These are phyloP conservation scores for Paralagenidium karlingii DNA, from an alignment of 352 stramenopile species.

Conservation along the genomic window DNA sequence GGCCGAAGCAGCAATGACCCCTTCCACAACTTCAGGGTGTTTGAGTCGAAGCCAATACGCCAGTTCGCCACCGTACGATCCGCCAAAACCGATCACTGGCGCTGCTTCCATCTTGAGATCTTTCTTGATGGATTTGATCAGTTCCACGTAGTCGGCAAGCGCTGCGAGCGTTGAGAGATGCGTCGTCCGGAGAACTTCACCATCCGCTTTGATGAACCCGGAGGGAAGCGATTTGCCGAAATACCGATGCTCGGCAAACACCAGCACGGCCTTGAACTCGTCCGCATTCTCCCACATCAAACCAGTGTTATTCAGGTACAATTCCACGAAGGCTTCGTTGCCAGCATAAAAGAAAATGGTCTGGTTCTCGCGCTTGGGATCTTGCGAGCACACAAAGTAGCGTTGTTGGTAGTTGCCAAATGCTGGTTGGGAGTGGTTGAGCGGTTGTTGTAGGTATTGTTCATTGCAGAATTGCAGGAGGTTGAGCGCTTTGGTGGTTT, in stretches of 20 bases:
- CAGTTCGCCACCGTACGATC: constrained; percentile 70
- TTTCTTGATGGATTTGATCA: constrained; percentile 31
- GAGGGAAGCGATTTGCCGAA: constrained; percentile 66
- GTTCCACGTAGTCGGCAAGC: constrained; percentile 54
- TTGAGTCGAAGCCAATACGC: constrained; percentile 61
- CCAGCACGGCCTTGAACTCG: constrained; percentile 42
- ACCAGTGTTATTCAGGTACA: constrained; percentile 55
- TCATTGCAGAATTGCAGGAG: constrained; percentile 28
- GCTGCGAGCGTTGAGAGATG: no score
- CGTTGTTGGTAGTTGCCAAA: constrained; percentile 26
- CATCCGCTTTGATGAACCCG: constrained; percentile 2
- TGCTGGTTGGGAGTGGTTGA: constrained; percentile 32
- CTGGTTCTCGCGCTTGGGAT: constrained; percentile 20
- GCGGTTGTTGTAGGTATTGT: constrained; percentile 22
- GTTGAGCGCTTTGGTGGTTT: no score
- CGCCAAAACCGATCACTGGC: constrained; percentile 54
- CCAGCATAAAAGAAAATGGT: constrained; percentile 63
- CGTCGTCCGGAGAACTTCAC: constrained; percentile 7
- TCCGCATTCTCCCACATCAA: constrained; percentile 64
- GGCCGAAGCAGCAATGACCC: constrained; percentile 44
- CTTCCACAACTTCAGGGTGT: constrained; percentile 61
- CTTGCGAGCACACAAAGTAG: constrained; percentile 59
- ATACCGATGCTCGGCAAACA: constrained; percentile 72
- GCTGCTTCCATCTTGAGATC: constrained; percentile 23
- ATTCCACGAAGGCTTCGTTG: constrained; percentile 52